phyloP scores from a whole-genome alignment of 1,139 yeast species.

The Pichia sp. region DNA sequence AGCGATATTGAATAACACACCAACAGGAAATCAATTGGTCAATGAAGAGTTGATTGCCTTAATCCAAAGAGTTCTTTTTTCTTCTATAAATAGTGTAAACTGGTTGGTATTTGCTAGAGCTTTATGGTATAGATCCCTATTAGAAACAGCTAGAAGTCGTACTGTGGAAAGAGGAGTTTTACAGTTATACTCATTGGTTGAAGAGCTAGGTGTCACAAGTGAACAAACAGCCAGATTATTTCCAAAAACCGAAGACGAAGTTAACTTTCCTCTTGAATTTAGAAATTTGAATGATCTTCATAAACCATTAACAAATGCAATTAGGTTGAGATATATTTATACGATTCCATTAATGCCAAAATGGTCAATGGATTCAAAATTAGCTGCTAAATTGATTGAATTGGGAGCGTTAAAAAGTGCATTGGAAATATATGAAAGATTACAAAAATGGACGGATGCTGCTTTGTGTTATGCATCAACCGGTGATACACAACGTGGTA shows the following conservation, averaged over 20 bases:
- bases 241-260: constrained; percentile 39
- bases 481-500: constrained; percentile 67
- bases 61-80: constrained; percentile 59
- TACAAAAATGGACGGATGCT: constrained; percentile 71
- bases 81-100: constrained; percentile 41
- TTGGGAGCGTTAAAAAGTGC: constrained; percentile 85
- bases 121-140: constrained; percentile 80
- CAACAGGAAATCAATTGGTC: constrained; percentile 59
- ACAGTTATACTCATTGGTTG: constrained; percentile 88
- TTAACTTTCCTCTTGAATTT: constrained; percentile 21
- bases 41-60: constrained; percentile 79
- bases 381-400: constrained; percentile 86
- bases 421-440: constrained; percentile 76
- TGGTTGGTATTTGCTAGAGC: constrained; percentile 82
- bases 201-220: constrained; percentile 67
- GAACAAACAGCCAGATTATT: constrained; percentile 49
- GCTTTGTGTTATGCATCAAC: constrained; percentile 88
- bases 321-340: constrained; percentile 63
- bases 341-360: constrained; percentile 73
- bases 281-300: constrained; percentile 13
- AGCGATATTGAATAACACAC: constrained; percentile 61
- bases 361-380: constrained; percentile 73
- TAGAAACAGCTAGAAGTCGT: constrained; percentile 74
- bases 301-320: constrained; percentile 31
- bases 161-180: constrained; percentile 91